phyloP scores from a whole-genome alignment of 176 grass and related monocot species.

The Ensete glaucum region DNA sequence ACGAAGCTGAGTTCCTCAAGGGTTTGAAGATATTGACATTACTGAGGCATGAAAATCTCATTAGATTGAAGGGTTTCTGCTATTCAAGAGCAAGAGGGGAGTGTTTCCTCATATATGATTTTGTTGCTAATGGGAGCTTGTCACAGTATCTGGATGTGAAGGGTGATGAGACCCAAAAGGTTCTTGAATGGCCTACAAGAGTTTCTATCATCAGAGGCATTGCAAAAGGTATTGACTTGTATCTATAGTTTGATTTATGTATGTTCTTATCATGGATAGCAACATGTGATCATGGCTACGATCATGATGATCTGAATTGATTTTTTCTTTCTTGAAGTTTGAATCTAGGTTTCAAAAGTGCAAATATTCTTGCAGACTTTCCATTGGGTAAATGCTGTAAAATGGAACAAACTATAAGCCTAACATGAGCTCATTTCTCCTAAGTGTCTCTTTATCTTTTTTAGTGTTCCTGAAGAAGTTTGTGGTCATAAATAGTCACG shows the following conservation, averaged over 20 bases:
- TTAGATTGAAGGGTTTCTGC: conserved; percentile 68
- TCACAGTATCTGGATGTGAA: conserved; percentile 54
- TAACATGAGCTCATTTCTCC: not conserved
- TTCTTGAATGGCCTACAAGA: conserved; percentile 67
- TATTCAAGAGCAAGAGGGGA: conserved; percentile 80
- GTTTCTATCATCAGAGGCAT: conserved; percentile 84
- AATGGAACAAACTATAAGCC: too few species aligned
- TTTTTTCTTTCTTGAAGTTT: too few species aligned
- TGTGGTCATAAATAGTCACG: too few species aligned
- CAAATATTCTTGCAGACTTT: too few species aligned
- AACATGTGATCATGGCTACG: conserved; percentile 13
- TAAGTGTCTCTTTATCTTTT: not conserved
- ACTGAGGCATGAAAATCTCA: conserved; percentile 73
- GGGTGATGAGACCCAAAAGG: not conserved
- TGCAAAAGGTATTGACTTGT: conserved; percentile 51
- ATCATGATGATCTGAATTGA: too few species aligned
- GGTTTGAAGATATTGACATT: conserved; percentile 53
- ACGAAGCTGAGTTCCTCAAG: conserved; percentile 70
- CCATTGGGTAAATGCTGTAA: too few species aligned
- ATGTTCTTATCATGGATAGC: not conserved
- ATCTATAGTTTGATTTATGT: not conserved
- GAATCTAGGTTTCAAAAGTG: too few species aligned
- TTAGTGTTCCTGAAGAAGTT: conserved; percentile 47
- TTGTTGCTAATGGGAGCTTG: conserved; percentile 71
- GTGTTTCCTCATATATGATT: conserved; percentile 93